These are phyloP conservation scores for Aspergillus flavus DNA, from an alignment of 2,329 filamentous ascomycete species.

Conservation along the genomic window DNA sequence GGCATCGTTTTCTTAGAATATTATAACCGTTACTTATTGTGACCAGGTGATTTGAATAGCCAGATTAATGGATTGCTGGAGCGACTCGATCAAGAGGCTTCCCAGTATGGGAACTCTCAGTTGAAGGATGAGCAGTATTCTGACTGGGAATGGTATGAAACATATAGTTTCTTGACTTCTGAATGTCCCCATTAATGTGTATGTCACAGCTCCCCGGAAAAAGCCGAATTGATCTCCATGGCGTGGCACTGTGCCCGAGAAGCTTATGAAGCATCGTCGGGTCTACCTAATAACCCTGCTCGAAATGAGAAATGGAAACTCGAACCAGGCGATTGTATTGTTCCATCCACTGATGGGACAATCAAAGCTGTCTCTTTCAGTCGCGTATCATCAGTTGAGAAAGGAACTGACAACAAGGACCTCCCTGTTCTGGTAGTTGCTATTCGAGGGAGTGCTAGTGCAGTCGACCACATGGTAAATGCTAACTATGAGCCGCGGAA, in stretches of 20 bases:
- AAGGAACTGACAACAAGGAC: not conserved
- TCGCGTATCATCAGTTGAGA: not conserved
- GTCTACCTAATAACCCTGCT: not conserved
- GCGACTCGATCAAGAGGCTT: conserved; percentile 9
- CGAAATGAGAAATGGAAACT: not conserved
- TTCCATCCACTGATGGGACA: not conserved
- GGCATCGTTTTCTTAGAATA: not conserved
- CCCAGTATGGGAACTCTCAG: conserved; percentile 7
- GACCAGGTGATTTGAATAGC: not conserved
- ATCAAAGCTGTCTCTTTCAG: not conserved
- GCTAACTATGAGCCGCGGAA: conserved; percentile 2
- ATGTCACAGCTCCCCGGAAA: not conserved
- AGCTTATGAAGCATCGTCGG: not conserved
- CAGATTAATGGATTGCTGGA: not conserved
- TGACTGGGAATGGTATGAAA: not conserved
- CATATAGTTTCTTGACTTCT: not conserved
- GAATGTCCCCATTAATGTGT: not conserved
- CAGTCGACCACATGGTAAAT: conserved; percentile 11
- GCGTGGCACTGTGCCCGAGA: not conserved
- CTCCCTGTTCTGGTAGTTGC: conserved; percentile 8
- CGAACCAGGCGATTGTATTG: not conserved
- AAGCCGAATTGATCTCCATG: not conserved
- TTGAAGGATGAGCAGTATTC: conserved; percentile 1
- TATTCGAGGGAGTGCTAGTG: conserved; percentile 6
- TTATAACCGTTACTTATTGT: not conserved